Conservation (phyloP, 345 rosid species). For the Ricinus communis region DNA sequence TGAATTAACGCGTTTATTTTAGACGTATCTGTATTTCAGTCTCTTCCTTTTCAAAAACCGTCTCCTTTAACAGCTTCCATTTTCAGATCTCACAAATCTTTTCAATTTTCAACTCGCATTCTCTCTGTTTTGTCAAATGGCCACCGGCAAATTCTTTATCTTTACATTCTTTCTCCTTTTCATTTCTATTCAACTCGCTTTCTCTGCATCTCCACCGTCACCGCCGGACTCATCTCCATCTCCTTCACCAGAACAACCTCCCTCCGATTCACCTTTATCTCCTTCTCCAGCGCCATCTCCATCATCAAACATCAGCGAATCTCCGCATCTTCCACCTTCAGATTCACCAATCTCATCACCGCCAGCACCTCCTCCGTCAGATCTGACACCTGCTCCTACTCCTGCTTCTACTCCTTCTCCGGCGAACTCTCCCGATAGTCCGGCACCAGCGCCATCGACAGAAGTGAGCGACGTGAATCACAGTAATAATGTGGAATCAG, state of each 20-base stretch:
- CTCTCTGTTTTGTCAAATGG: constrained; percentile 22
- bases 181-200: not conserved
- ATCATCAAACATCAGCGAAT: constrained; percentile 1
- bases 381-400: constrained; percentile 28
- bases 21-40: no score
- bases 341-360: constrained; percentile 24
- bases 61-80: constrained; percentile 17
- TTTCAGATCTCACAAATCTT: not conserved
- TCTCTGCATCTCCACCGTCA: not conserved
- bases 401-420: constrained; percentile 15
- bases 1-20: no score
- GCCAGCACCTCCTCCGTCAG: constrained; percentile 27
- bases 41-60: constrained; percentile 7
- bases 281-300: constrained; percentile 28
- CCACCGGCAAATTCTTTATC: not conserved
- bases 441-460: constrained; percentile 35
- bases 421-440: constrained; percentile 27
- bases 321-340: constrained; percentile 20
- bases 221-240: constrained; percentile 13
- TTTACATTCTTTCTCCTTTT: not conserved
- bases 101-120: constrained; percentile 24
- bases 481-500: constrained; percentile 30
- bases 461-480: constrained; percentile 34
- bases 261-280: not conserved
- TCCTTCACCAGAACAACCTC: constrained; percentile 11